Conservation (phyloP, 2,329 filamentous ascomycete genomes). For the Sphaerostilbella broomeana region DNA sequence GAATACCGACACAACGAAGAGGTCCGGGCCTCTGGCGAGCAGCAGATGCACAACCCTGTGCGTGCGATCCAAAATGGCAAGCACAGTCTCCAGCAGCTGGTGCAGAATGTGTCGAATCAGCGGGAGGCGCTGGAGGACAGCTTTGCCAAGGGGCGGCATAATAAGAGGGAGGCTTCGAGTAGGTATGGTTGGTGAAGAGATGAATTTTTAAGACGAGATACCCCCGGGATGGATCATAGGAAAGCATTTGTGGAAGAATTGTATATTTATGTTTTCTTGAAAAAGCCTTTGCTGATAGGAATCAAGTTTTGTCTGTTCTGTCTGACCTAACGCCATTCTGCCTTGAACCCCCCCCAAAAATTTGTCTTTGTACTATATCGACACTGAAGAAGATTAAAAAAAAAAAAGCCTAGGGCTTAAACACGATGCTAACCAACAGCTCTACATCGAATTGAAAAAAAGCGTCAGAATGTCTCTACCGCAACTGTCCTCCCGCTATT, state of each 20-base stretch:
- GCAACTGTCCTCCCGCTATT: slow-evolving; percentile 39
- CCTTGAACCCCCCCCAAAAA: not conserved
- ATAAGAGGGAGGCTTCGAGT: slow-evolving; percentile 73
- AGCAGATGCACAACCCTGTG: slow-evolving; percentile 73
- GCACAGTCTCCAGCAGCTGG: slow-evolving; percentile 80
- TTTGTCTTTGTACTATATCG: not conserved
- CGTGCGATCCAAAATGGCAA: slow-evolving; percentile 77
- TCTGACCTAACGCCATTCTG: too few species aligned
- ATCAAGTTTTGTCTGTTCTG: slow-evolving; percentile 4
- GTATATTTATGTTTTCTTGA: too few species aligned
- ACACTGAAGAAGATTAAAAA: not conserved
- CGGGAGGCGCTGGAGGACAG: slow-evolving; percentile 86
- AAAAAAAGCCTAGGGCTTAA: slow-evolving; percentile 1
- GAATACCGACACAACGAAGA: slow-evolving; percentile 84
- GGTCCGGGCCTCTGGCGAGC: slow-evolving; percentile 62
- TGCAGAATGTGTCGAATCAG: slow-evolving; percentile 75
- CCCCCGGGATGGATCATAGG: too few species aligned
- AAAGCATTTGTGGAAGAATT: too few species aligned
- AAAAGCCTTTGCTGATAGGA: too few species aligned
- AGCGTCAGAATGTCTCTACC: slow-evolving; percentile 45
- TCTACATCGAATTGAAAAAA: slow-evolving; percentile 1
- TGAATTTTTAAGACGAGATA: slow-evolving; percentile 1
- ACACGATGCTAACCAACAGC: too few species aligned
- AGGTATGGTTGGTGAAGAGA: slow-evolving; percentile 68
- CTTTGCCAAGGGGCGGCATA: slow-evolving; percentile 73